Evolutionary conservation across 2,329 filamentous ascomycete species (phyloP), one percentile per base, ranked within the genome.

Genomic region (Aspergillus arachidicola): DNA sequence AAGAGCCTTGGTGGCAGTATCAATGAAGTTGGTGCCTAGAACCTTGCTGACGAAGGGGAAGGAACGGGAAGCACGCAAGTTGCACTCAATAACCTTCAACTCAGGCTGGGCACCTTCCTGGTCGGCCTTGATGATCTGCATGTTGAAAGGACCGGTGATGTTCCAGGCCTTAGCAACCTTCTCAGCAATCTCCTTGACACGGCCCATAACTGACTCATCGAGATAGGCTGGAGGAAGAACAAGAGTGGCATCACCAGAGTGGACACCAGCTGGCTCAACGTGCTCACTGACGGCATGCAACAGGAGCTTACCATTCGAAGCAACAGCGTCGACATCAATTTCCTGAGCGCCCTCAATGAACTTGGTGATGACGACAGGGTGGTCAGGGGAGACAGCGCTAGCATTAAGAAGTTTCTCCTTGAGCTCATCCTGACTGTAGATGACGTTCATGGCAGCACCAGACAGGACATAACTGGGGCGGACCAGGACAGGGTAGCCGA

Each of bases 31-130:
- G 74, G 89, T 91, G 68, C 94, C 94, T 61, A 98, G 89, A 48
- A 97, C 94, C 84, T 98, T 98, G 87, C 91, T 94, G 77, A 96
- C 93, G 80, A 98, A 98, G 76, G 95, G 94, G 89, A 98, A 98
- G 1, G 94, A 98, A 67, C 94, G 93, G 64, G 94, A 98, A 62
- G 94, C 95, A 78, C 94, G 94, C 66, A 98, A 89, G 80, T 98
- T 98, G 84, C 94, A 98, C 82, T 98, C 94, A 67, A 98, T 98
- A 74, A 98, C 94, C 85, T 97, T 97, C 69, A 98, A 87, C 32
- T 87, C 84, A 38, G 91, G 87, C 74, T 90, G 86, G 61, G 89
- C 90, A 62, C 91, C 91, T 63, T 92, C 89, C 36, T 91, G 84
- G 14, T 92, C 85, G 41, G 91, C 93, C 84, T 96, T 96, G 86